Conservation (phyloP, 805 yeast genomes). For the Yarrowia sp. region DNA sequence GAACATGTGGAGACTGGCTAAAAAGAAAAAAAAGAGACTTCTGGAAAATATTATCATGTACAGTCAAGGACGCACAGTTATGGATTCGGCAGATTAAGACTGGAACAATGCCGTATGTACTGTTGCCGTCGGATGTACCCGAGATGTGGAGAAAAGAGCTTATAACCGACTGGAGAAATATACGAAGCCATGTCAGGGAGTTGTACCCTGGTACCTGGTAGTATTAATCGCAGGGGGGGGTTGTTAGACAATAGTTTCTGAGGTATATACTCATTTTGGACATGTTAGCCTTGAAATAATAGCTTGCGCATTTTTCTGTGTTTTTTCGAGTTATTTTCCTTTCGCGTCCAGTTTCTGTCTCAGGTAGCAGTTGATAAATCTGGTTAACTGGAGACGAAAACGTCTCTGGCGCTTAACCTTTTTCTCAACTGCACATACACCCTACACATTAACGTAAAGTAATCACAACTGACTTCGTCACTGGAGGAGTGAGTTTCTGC, state of each 20-base stretch:
- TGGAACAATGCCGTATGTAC: too few species aligned
- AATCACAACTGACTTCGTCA: too few species aligned
- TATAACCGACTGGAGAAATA: not conserved
- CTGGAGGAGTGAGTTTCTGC: not conserved
- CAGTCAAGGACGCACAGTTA: not conserved
- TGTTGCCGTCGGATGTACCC: not conserved
- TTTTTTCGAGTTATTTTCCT: not conserved
- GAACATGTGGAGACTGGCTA: not conserved
- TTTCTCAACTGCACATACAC: not conserved
- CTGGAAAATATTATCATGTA: not conserved
- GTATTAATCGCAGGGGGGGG: too few species aligned
- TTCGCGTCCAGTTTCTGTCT: constrained; percentile 13
- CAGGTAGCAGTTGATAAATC: not conserved
- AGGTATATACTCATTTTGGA: too few species aligned
- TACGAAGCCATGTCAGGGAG: not conserved
- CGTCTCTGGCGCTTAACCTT: not conserved
- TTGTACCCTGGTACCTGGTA: too few species aligned
- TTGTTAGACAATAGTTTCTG: too few species aligned
- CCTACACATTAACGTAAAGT: too few species aligned
- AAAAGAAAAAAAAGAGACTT: too few species aligned
- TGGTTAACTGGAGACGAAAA: constrained; percentile 12
- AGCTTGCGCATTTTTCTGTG: not conserved
- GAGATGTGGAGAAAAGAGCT: constrained; percentile 6
- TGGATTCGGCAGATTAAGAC: too few species aligned
- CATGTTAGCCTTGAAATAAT: too few species aligned